Conservation (phyloP, 257 asterid species). For the Solanum commersonii region DNA sequence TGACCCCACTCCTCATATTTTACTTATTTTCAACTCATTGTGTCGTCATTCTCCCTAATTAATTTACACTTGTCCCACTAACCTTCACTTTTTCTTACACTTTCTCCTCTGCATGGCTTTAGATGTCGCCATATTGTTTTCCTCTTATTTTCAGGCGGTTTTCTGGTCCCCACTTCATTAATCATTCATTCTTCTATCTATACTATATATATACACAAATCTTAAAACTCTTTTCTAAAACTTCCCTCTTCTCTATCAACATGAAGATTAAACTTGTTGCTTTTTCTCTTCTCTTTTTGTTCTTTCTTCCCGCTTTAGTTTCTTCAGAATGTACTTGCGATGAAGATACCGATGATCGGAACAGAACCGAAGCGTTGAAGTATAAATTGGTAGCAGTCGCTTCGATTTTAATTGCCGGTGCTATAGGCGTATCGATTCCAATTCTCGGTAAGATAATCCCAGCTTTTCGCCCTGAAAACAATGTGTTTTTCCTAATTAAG, state of each 20-base stretch:
- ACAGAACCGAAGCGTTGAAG: background rate
- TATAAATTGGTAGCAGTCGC: conserved; percentile 10
- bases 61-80: background rate
- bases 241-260: background rate
- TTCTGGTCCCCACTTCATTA: background rate
- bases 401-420: background rate
- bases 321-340: background rate
- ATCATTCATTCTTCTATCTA: too few relatives aligned
- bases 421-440: conserved; percentile 7
- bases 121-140: background rate
- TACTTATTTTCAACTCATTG: background rate
- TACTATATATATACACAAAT: background rate
- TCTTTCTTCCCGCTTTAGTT: background rate
- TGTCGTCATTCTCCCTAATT: background rate
- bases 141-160: background rate
- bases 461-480: conserved; percentile 2
- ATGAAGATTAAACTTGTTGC: background rate
- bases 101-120: background rate
- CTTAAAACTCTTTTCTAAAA: background rate
- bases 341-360: background rate
- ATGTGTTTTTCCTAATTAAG: conserved; percentile 16
- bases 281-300: background rate
- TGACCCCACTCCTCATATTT: background rate
- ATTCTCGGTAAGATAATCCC: conserved; percentile 8
- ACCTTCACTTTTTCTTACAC: background rate